Percentiles rank a stretch among this genome's conserved stretches.
Conservation (phyloP, 805 yeast genomes). For the Myxozyma neotropica region DNA sequence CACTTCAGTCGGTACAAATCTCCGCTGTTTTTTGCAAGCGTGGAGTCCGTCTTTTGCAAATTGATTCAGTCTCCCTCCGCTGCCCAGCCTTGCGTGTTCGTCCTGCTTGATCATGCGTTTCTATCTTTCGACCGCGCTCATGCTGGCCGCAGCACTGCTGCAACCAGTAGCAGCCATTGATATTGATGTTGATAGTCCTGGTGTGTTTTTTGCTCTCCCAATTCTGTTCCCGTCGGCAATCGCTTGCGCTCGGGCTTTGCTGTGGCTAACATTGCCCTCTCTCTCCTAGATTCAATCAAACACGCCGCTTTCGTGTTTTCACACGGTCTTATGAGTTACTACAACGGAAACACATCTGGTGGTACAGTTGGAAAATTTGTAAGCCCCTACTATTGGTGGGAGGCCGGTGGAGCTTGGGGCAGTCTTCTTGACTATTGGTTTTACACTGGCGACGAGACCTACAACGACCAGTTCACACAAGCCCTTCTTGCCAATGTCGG, state of each 20-base stretch:
- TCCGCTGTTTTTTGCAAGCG: no score
- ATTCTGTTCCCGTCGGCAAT: background rate
- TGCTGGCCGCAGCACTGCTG: background rate
- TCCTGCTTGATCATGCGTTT: background rate
- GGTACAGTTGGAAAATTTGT: slow-evolving; percentile 85
- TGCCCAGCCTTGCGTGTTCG: no score
- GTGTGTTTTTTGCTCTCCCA: background rate
- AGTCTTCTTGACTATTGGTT: slow-evolving; percentile 76
- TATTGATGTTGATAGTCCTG: slow-evolving; percentile 19
- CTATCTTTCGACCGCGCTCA: background rate
- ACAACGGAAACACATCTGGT: slow-evolving; percentile 65
- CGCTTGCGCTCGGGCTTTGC: background rate
- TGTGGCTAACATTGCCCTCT: background rate
- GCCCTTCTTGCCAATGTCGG: slow-evolving; percentile 78
- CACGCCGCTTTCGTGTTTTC: slow-evolving; percentile 56
- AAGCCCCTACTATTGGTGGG: slow-evolving; percentile 96
- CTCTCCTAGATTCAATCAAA: slow-evolving; percentile 46
- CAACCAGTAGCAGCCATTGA: slow-evolving; percentile 14
- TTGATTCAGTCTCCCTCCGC: no score
- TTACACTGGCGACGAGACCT: slow-evolving; percentile 70
- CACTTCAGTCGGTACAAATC: no score
- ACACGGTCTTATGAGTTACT: slow-evolving; percentile 68
- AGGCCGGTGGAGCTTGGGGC: slow-evolving; percentile 85
- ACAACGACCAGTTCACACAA: slow-evolving; percentile 56
- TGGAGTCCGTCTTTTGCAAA: no score